A percentile compares a stretch with the other conserved stretches of the same genome.
phyloP scores from a whole-genome alignment of 441 rosid genomes.

The Rhodomyrtus psidioides region DNA sequence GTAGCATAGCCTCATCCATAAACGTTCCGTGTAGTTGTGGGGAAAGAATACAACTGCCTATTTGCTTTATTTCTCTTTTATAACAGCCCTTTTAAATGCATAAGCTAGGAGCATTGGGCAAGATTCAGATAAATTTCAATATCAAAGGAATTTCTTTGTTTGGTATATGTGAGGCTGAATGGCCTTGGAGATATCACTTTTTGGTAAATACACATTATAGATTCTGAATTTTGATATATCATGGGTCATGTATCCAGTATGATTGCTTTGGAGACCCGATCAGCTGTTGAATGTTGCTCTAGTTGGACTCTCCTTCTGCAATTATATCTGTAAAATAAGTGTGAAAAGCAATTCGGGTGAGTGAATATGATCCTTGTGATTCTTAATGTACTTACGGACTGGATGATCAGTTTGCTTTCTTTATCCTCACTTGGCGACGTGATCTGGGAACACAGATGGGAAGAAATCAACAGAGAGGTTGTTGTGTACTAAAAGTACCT shows the following conservation, averaged over 20 bases:
- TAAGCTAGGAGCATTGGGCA: not conserved
- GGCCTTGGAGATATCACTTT: not conserved
- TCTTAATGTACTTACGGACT: not conserved
- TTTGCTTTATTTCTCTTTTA: not conserved
- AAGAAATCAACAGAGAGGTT: not conserved
- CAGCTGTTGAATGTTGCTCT: not conserved
- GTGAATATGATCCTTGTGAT: not conserved
- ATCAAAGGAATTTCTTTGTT: not conserved
- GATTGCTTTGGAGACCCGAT: not conserved
- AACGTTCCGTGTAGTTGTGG: not conserved
- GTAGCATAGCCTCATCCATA: not conserved
- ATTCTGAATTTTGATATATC: not conserved
- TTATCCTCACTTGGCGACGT: not conserved
- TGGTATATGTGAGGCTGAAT: not conserved
- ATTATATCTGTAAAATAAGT: not conserved
- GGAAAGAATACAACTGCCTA: not conserved
- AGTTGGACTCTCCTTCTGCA: not conserved
- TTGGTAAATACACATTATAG: not conserved
- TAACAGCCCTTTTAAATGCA: not conserved
- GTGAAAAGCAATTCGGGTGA: not conserved
- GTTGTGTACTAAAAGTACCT: not conserved
- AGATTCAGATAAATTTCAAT: not conserved
- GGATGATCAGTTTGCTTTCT: not conserved
- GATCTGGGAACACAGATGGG: not conserved
- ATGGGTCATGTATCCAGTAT: not conserved